Evolutionary conservation across 495 filamentous ascomycete genomes (phyloP).

Genomic region (Opeltia flavorubescens): DNA sequence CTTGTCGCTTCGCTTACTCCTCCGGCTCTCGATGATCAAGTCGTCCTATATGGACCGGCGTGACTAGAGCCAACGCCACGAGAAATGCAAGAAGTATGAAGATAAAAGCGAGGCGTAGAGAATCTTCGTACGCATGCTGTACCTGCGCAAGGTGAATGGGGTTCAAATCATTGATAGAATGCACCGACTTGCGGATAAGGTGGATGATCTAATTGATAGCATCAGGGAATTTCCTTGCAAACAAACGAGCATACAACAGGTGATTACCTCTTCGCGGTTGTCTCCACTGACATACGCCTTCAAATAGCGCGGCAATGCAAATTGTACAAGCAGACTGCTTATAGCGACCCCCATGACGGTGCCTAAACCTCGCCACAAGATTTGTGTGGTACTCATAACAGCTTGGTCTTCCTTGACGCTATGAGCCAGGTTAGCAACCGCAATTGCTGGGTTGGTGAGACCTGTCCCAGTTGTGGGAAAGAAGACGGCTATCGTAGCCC

Average conservation of each 20-base stretch:
- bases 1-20: no score
- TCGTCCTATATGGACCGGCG: no score
- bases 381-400: slow-evolving; percentile 56
- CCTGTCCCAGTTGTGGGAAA: slow-evolving; percentile 50
- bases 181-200: slow-evolving; percentile 40
- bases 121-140: no score
- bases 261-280: slow-evolving; percentile 34
- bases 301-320: slow-evolving; percentile 46
- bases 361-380: slow-evolving; percentile 54
- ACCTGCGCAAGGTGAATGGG: no score
- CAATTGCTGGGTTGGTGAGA: slow-evolving; percentile 47
- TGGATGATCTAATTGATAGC: slow-evolving; percentile 32
- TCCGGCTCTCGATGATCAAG: no score
- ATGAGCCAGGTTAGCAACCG: slow-evolving; percentile 53
- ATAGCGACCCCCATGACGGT: slow-evolving; percentile 56
- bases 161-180: slow-evolving; percentile 32
- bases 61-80: no score
- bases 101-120: no score
- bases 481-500: slow-evolving; percentile 50
- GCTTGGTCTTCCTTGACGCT: slow-evolving; percentile 58
- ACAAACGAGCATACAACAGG: slow-evolving; percentile 36
- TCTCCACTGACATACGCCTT: slow-evolving; percentile 39
- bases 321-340: slow-evolving; percentile 64
- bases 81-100: no score
- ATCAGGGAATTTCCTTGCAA: slow-evolving; percentile 30